Evolutionary conservation across 305 asterid genomes (phyloP).

Genomic region (Striga hermonthica): DNA sequence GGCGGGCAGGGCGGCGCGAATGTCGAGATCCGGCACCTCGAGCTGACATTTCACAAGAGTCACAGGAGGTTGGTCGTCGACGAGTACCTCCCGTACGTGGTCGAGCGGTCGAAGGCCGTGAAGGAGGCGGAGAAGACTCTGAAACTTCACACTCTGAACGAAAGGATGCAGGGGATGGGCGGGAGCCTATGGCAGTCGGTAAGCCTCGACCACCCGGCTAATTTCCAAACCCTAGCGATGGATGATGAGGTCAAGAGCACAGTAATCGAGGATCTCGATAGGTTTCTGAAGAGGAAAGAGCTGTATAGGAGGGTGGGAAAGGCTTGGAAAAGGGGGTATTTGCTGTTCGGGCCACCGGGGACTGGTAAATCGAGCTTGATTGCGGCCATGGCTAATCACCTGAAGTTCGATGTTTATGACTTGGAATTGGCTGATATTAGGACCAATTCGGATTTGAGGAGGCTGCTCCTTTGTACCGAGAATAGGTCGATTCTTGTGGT

Average conservation of each 20-base stretch:
- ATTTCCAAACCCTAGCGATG: conserved; percentile 51
- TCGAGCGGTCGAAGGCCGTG: conserved; percentile 35
- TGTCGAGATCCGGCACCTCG: conserved; percentile 28
- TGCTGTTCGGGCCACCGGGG: conserved; percentile 64
- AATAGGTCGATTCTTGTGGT: conserved; percentile 55
- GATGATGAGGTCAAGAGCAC: conserved; percentile 37
- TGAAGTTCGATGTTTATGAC: conserved; percentile 55
- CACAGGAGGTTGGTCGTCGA: conserved; percentile 29
- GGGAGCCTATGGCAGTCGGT: conserved; percentile 41
- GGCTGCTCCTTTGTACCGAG: conserved; percentile 37
- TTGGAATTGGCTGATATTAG: conserved; percentile 41
- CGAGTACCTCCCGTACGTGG: conserved; percentile 49
- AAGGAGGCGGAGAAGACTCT: conserved; percentile 38
- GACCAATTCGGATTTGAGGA: conserved; percentile 38
- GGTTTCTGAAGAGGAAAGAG: conserved; percentile 47
- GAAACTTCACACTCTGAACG: conserved; percentile 35
- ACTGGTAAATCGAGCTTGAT: conserved; percentile 64
- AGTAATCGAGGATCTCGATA: conserved; percentile 45
- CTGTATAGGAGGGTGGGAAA: conserved; percentile 52
- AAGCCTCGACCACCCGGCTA: conserved; percentile 57
- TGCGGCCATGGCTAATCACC: conserved; percentile 61
- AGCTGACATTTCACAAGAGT: conserved; percentile 37
- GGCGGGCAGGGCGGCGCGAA: background rate
- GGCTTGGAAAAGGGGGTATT: conserved; percentile 66
- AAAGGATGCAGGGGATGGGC: conserved; percentile 27